These are phyloP conservation scores for Alternaria sp. DNA, from an alignment of 2,329 filamentous ascomycete genomes.

Conservation along the genomic window DNA sequence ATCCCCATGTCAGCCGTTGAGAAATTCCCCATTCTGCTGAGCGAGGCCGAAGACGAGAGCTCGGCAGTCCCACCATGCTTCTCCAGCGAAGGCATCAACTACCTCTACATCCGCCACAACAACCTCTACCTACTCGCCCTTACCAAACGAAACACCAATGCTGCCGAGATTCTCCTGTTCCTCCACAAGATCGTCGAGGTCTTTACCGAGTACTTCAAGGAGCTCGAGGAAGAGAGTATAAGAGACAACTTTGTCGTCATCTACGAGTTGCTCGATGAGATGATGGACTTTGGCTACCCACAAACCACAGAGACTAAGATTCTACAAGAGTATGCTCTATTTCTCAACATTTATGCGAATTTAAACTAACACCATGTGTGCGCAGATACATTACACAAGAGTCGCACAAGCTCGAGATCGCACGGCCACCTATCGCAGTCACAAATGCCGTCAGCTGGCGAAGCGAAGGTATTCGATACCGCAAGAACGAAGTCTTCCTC, in stretches of 20 bases:
- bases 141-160: constrained; percentile 98
- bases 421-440: constrained; percentile 94
- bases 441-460: constrained; percentile 99
- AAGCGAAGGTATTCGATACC: constrained; percentile 96
- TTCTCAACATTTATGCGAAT: not conserved
- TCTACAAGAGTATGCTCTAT: constrained; percentile 75
- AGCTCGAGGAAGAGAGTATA: constrained; percentile 97
- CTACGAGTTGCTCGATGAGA: constrained; percentile 97
- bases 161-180: constrained; percentile 97
- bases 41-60: constrained; percentile 98
- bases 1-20: constrained; percentile 99
- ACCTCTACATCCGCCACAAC: constrained; percentile 99
- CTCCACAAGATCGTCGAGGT: constrained; percentile 98
- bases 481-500: constrained; percentile 99
- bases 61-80: constrained; percentile 98
- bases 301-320: constrained; percentile 99
- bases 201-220: constrained; percentile 99
- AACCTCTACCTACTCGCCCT: constrained; percentile 98
- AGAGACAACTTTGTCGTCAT: constrained; percentile 99
- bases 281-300: constrained; percentile 99
- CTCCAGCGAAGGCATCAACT: constrained; percentile 98
- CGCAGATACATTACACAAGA: constrained; percentile 93
- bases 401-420: constrained; percentile 97
- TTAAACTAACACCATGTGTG: constrained; percentile 8
- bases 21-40: constrained; percentile 94